phyloP scores from a whole-genome alignment of 495 filamentous ascomycete genomes.

The Chaetomium fimeti region DNA sequence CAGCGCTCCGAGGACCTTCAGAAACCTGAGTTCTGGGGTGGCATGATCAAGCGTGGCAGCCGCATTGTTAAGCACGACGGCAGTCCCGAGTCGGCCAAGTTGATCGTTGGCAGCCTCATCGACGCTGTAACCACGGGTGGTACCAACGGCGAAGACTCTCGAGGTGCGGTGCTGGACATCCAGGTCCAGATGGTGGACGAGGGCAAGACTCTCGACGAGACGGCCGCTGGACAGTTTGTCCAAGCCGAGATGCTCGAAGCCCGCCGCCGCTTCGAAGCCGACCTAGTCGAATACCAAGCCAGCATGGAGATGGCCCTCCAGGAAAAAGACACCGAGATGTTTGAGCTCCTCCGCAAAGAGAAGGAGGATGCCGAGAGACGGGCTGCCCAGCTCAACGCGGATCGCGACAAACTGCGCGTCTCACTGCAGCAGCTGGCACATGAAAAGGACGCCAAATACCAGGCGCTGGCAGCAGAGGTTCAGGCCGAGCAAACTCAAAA shows the following conservation, averaged over 20 bases:
- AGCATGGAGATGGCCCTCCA: constrained; percentile 1
- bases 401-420: too few relatives aligned
- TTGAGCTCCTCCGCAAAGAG: constrained; percentile 4
- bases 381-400: not conserved
- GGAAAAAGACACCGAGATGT: not conserved
- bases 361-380: constrained; percentile 1
- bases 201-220: not conserved
- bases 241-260: not conserved
- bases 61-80: not conserved
- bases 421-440: too few relatives aligned
- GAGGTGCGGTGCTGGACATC: not conserved
- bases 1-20: not conserved
- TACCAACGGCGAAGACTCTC: too few relatives aligned
- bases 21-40: not conserved
- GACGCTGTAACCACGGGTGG: not conserved
- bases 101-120: not conserved
- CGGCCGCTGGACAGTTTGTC: not conserved
- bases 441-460: too few relatives aligned
- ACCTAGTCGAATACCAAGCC: not conserved
- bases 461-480: too few relatives aligned
- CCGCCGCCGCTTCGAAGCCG: not conserved
- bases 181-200: constrained; percentile 3
- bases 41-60: not conserved
- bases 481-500: too few relatives aligned
- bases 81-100: not conserved